These are phyloP conservation scores for Penicillium sp. DNA, from an alignment of 2,329 filamentous ascomycete species.

Conservation along the genomic window DNA sequence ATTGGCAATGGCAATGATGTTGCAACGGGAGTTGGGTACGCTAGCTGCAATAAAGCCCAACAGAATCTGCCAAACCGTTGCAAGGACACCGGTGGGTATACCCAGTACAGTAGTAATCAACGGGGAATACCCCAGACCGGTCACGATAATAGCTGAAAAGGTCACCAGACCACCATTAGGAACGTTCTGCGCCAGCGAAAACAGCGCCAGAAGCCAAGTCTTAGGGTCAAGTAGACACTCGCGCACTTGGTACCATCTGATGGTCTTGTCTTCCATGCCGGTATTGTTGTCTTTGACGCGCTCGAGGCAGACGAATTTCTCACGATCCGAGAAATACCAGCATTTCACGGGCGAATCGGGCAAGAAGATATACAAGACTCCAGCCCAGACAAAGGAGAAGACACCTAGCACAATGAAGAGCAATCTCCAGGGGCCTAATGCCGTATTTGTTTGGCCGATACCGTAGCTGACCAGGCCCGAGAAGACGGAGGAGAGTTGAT, in stretches of 20 bases:
- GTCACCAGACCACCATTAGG: constrained; percentile 29
- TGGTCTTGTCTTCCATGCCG: constrained; percentile 38
- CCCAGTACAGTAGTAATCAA: constrained; percentile 24
- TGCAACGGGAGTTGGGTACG: constrained; percentile 18
- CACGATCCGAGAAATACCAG: constrained; percentile 19
- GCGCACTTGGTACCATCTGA: constrained; percentile 42
- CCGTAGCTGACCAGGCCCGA: constrained; percentile 33
- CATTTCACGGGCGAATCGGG: constrained; percentile 20
- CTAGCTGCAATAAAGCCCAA: constrained; percentile 14
- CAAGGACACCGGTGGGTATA: constrained; percentile 28
- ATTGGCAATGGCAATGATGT: constrained; percentile 25
- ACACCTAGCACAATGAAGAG: constrained; percentile 21
- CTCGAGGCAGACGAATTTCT: constrained; percentile 21
- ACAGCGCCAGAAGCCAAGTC: constrained; percentile 24
- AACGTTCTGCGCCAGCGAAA: constrained; percentile 21
- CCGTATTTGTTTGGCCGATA: constrained; percentile 31
- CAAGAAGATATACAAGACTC: constrained; percentile 14
- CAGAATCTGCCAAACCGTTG: constrained; percentile 23
- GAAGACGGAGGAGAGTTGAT: constrained; percentile 28
- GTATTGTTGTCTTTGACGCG: constrained; percentile 23
- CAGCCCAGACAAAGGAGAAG: constrained; percentile 20
- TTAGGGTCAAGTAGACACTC: constrained; percentile 38
- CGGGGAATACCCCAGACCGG: constrained; percentile 21
- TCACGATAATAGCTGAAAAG: constrained; percentile 28
- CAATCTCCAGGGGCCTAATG: constrained; percentile 17